Conservation (phyloP, 129 eudicot genomes). For the carrot (Daucus carota) region DH1_v3.0 NC_030384.2:49722001-49722500, state of each 20-base stretch:
- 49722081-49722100: constrained; percentile 29
- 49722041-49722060: constrained; percentile 32
- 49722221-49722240: constrained; percentile 20
- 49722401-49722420: constrained; percentile 31
- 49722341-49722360: constrained; percentile 23
- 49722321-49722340: constrained; percentile 17
- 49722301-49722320: constrained; percentile 17
- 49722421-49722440: constrained; percentile 27
- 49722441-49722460: not conserved
- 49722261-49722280: constrained; percentile 32
- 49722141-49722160: constrained; percentile 37
- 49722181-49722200: constrained; percentile 19
- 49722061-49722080: constrained; percentile 24
- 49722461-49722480: not conserved
- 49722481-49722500: not conserved
- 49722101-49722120: constrained; percentile 31
- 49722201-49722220: constrained; percentile 18
- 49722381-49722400: constrained; percentile 41
- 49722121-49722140: constrained; percentile 37
- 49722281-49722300: constrained; percentile 19
- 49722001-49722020: constrained; percentile 32
- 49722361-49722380: constrained; percentile 29
- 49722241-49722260: constrained; percentile 21
- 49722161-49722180: constrained; percentile 20
- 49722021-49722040: constrained; percentile 50